These are phyloP conservation scores for Atkinsonella hypoxylon DNA, from an alignment of 2,329 filamentous ascomycete genomes.

Conservation along the genomic window DNA sequence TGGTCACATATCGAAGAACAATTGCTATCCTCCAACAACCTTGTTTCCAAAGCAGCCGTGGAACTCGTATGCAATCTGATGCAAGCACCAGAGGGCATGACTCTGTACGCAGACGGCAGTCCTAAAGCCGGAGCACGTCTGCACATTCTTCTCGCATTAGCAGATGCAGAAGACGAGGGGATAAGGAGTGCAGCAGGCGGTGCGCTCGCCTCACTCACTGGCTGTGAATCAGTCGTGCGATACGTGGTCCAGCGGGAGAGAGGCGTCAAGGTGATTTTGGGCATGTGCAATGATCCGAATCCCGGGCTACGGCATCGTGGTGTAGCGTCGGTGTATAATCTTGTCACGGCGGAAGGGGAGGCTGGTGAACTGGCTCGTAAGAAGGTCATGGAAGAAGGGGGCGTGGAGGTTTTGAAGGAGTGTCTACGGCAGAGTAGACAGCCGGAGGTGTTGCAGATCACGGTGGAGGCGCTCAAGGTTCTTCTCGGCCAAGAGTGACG, in stretches of 20 bases:
- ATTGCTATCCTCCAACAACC: constrained; percentile 60
- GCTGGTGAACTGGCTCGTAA: constrained; percentile 48
- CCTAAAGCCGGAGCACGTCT: constrained; percentile 60
- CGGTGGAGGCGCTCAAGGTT: constrained; percentile 61
- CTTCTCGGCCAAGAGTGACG: constrained; percentile 33
- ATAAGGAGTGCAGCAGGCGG: constrained; percentile 80
- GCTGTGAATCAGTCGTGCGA: constrained; percentile 61
- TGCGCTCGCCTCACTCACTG: constrained; percentile 72
- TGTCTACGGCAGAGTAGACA: constrained; percentile 58
- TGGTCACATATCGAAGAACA: constrained; percentile 75
- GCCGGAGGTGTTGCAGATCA: constrained; percentile 57
- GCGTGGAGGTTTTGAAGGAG: constrained; percentile 55
- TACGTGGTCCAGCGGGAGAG: constrained; percentile 59
- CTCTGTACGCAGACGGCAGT: constrained; percentile 56
- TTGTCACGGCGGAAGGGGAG: constrained; percentile 55
- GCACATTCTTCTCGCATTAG: constrained; percentile 75
- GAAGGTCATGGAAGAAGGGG: constrained; percentile 49
- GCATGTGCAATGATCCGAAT: constrained; percentile 60
- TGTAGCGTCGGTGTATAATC: constrained; percentile 61
- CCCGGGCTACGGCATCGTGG: constrained; percentile 62
- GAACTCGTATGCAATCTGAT: constrained; percentile 90
- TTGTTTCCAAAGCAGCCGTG: constrained; percentile 71
- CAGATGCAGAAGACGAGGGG: constrained; percentile 69
- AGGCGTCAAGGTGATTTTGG: constrained; percentile 68
- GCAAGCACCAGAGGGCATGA: constrained; percentile 52